Conservation (phyloP, 352 stramenopile species). For the Phytophthora pluvialis region DNA sequence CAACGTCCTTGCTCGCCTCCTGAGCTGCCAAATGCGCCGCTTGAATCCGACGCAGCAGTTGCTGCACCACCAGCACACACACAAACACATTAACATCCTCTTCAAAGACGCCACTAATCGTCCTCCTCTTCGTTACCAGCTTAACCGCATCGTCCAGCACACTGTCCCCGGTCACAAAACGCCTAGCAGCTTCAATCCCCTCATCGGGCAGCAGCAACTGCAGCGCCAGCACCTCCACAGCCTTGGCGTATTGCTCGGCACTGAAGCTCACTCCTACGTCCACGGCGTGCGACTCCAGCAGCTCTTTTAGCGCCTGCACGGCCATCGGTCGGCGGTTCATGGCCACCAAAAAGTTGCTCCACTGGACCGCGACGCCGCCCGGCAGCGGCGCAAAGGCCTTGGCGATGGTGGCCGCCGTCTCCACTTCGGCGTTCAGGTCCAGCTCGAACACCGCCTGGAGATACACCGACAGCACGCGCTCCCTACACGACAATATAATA, state of each 20-base stretch:
- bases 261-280: constrained; percentile 2
- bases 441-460: constrained; percentile 72
- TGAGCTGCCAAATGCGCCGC: constrained; percentile 25
- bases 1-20: constrained; percentile 14
- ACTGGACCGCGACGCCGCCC: constrained; percentile 49
- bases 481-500: constrained; percentile 34
- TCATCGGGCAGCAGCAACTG: constrained; percentile 57
- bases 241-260: constrained; percentile 33
- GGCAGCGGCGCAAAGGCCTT: constrained; percentile 52
- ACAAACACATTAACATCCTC: constrained; percentile 7
- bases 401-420: constrained; percentile 48
- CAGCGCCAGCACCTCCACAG: constrained; percentile 50
- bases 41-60: constrained; percentile 47
- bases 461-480: constrained; percentile 70
- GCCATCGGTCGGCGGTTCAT: constrained; percentile 56
- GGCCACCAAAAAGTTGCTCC: constrained; percentile 69
- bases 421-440: constrained; percentile 58
- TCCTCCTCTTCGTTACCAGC: constrained; percentile 34
- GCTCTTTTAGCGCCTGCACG: constrained; percentile 33
- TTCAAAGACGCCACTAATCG: neutral
- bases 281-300: constrained; percentile 26
- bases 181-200: constrained; percentile 38
- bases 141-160: constrained; percentile 55
- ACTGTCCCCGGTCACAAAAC: constrained; percentile 43
- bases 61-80: constrained; percentile 16